These are phyloP conservation scores for Penstemon newberryi DNA, from an alignment of 257 asterid species.

Conservation along the genomic window DNA sequence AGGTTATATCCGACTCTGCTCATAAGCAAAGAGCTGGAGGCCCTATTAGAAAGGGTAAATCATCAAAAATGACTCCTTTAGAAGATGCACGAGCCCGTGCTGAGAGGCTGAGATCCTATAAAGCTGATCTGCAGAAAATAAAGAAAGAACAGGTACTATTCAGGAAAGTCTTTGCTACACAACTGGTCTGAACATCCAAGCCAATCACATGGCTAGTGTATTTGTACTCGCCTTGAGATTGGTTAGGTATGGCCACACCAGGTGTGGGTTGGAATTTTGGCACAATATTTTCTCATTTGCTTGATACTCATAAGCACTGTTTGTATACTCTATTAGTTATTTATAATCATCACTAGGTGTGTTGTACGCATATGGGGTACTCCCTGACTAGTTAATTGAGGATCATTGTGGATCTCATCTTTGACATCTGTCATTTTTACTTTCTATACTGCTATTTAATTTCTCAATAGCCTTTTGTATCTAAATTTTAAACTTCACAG, in stretches of 20 bases:
- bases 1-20: conserved; percentile 43
- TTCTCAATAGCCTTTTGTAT: conserved; percentile 18
- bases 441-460: background rate
- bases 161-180: background rate
- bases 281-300: conserved; percentile 8
- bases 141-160: conserved; percentile 81
- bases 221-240: background rate
- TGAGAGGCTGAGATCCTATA: conserved; percentile 83
- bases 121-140: conserved; percentile 84
- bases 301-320: conserved; percentile 4
- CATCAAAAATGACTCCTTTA: conserved; percentile 64
- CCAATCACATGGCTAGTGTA: conserved; percentile 12
- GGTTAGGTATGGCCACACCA: conserved; percentile 23
- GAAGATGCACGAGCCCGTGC: conserved; percentile 98
- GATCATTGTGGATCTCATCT: conserved; percentile 13
- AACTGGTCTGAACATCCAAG: background rate
- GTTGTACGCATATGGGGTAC: background rate
- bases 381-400: background rate
- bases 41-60: conserved; percentile 67
- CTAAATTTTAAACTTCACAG: conserved; percentile 41
- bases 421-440: background rate
- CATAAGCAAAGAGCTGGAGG: conserved; percentile 75
- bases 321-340: background rate
- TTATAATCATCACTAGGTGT: background rate
- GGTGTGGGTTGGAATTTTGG: background rate